phyloP scores from a whole-genome alignment of 2,329 filamentous ascomycete genomes.

The Neofusicoccum sp. region DNA sequence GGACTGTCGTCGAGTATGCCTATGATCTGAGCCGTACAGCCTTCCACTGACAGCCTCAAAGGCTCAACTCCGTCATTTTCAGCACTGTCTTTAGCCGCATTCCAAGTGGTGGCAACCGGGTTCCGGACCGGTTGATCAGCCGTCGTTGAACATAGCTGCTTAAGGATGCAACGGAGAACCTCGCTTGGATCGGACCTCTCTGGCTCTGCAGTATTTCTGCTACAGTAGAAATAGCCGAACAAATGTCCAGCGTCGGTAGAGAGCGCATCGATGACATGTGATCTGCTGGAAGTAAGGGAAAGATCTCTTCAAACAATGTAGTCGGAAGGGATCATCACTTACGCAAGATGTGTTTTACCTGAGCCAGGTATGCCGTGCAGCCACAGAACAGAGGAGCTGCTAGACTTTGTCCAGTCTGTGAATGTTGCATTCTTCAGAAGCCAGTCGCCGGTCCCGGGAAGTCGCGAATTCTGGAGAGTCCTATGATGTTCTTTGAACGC shows the following conservation, averaged over 20 bases:
- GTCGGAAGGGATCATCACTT: slow-evolving; percentile 20
- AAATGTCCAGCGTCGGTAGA: too few species aligned
- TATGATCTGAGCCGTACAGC: neutral
- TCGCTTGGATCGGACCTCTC: neutral
- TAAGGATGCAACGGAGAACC: neutral
- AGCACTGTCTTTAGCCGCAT: neutral
- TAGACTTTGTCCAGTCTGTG: neutral
- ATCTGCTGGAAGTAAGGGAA: neutral
- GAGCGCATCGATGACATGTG: neutral
- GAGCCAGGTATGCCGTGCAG: neutral
- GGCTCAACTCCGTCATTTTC: neutral
- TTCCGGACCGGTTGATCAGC: neutral
- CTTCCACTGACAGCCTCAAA: neutral
- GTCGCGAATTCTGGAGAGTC: neutral
- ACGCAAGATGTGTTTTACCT: slow-evolving; percentile 21
- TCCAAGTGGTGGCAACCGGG: neutral
- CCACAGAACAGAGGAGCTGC: slow-evolving; percentile 10
- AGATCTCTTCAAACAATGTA: slow-evolving; percentile 17
- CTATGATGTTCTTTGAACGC: neutral
- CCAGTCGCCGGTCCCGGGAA: slow-evolving; percentile 10
- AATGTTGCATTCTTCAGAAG: slow-evolving; percentile 10
- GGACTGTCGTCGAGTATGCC: slow-evolving; percentile 12
- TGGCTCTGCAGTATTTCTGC: slow-evolving; percentile 23
- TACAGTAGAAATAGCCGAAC: slow-evolving; percentile 25
- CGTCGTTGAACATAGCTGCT: neutral